phyloP scores from a whole-genome alignment of 257 asterid genomes.

The Ehretia macrophylla region DNA sequence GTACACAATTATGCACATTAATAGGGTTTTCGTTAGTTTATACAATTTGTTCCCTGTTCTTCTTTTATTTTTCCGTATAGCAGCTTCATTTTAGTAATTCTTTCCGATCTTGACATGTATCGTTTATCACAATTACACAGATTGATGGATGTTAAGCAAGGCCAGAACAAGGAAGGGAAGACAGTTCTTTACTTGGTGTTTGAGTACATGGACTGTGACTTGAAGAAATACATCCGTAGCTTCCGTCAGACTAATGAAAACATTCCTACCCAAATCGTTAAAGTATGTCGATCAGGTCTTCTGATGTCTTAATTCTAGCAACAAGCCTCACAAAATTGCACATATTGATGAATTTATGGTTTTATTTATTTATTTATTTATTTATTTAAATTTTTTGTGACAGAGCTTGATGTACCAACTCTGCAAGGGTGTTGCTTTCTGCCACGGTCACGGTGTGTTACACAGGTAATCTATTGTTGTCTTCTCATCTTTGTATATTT shows the following conservation, averaged over 20 bases:
- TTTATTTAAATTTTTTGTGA: conserved; percentile 1
- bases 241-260: neutral
- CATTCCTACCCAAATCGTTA: neutral
- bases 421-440: conserved; percentile 92
- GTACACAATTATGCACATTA: too few relatives aligned
- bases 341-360: neutral
- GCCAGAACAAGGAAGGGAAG: conserved; percentile 71
- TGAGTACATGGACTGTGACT: conserved; percentile 80
- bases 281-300: too few relatives aligned
- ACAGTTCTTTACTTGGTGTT: conserved; percentile 79
- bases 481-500: neutral
- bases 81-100: neutral
- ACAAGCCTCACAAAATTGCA: too few relatives aligned
- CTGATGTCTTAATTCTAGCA: too few relatives aligned
- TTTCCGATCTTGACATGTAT: neutral
- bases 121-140: conserved; percentile 18
- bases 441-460: conserved; percentile 93
- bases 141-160: conserved; percentile 81
- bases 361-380: neutral
- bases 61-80: neutral
- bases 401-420: conserved; percentile 96
- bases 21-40: too few relatives aligned
- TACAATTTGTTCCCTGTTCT: too few relatives aligned
- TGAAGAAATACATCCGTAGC: conserved; percentile 44
- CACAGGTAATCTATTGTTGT: conserved; percentile 49